Conservation (phyloP, 495 filamentous ascomycete species). For the Aspergillus conjunctus region DNA sequence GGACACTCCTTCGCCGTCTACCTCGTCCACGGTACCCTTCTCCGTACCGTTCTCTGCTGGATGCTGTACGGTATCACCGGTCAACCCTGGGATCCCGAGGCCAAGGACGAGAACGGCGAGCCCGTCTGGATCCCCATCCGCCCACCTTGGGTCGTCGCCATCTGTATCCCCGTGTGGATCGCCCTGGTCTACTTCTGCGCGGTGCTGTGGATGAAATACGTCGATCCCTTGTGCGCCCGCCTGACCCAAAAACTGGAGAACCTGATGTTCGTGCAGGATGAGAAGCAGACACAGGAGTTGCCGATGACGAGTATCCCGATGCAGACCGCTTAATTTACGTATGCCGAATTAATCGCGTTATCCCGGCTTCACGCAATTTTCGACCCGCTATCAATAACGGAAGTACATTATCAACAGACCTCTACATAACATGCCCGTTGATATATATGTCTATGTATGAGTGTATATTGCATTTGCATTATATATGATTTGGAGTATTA, state of each 20-base stretch:
- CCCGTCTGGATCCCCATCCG: conserved; percentile 40
- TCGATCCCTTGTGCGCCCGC: conserved; percentile 65
- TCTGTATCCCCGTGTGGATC: conserved; percentile 60
- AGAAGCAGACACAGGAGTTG: conserved; percentile 35
- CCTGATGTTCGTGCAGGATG: conserved; percentile 54
- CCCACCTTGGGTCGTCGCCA: conserved; percentile 45
- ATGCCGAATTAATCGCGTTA: background rate
- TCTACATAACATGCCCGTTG: background rate
- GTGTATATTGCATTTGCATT: conserved; percentile 2
- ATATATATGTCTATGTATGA: conserved; percentile 6
- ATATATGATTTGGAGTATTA: background rate
- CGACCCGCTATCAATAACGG: too few species aligned
- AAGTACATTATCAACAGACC: background rate
- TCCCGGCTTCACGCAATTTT: too few species aligned
- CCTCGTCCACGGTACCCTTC: conserved; percentile 64
- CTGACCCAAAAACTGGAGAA: conserved; percentile 60
- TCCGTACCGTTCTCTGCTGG: conserved; percentile 64
- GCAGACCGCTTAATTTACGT: background rate
- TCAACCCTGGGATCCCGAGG: conserved; percentile 48
- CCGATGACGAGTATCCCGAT: background rate
- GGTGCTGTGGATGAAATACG: conserved; percentile 64
- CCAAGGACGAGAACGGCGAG: conserved; percentile 50
- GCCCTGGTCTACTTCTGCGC: conserved; percentile 58
- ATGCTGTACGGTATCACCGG: conserved; percentile 63
- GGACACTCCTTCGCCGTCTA: conserved; percentile 71